Evolutionary conservation across 148 eudicot genomes (phyloP), one percentile per base, ranked within the genome.

Genomic region (Spergularia marina): DNA sequence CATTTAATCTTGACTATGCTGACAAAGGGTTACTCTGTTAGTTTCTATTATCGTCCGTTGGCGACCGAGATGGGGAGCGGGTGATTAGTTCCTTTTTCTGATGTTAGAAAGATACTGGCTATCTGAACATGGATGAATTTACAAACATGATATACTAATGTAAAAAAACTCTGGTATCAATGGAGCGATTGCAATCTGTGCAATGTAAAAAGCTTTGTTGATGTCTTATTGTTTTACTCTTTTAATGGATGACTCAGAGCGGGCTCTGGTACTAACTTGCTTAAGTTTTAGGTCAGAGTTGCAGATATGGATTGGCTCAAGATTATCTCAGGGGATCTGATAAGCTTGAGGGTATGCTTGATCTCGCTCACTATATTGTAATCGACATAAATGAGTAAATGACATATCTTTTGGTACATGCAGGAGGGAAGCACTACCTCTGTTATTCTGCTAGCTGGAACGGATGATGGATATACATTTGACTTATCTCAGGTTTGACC

Each of bases 241-340:
- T 61, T 56, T 2, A 53, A 49, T 34, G 6, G 73, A 6, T 58
- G 5, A 14, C 16, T 10, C 53, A 0, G 25, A 18, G 25, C 74
- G 36, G 25, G 20, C 16, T 69, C 49, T 16, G 39, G 40, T 53
- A 73, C 78, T 57, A 10, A 77, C 73, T 47, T 52, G 23, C 62
- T 63, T 30, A 23, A 53, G 39, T 65, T 59, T 77, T 77, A 89
- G 92, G 87, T 91, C 39, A 90, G 85, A 85, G 98, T 93, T 79
- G 90, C 98, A 15, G 98, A 89, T 65, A 73, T 89, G 65, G 98
- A 91, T 71, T 93, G 98, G 98, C 80, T 93, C 56, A 88, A 86
- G 81, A 86, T 93, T 76, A 78, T 76, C 59, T 80, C 89, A 8
- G 90, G 84, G 12, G 91, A 85, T 75, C 86, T 82, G 78, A 79